Base-by-base conservation (phyloP, 495 filamentous ascomycete genomes). In the Astrocystis sublimbata region DNA sequence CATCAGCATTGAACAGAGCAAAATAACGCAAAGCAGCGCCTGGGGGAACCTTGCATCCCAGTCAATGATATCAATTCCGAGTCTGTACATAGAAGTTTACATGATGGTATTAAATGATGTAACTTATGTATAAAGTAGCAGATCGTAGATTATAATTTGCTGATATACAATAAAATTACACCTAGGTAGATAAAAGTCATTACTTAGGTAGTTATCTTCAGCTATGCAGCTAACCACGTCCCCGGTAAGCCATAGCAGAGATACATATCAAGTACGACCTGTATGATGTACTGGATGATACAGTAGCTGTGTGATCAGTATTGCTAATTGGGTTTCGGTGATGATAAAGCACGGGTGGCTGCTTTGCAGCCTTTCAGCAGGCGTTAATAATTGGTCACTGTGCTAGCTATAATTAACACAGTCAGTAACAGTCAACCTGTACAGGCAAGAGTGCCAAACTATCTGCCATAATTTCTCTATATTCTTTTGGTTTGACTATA, bases 161-260 rank as follows among this genome's bases (percentile, higher is more conserved):
- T 9, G n/a, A 21, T 61, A 35, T 52, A 49, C 36, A 38, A 61
- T 21, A 31, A 53, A 23, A 52, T 47, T 43, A 23, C 31, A 28
- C 41, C 46, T 8, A 31, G 8, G 15, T 19, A 31, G 24, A 28
- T 26, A 52, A n/a, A n/a, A 53, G 31, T 60, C 58, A 53, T 35
- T 41, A 28, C 41, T 36, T 8, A 31, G 8, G 15, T 19, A 31
- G 24, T 30, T 26, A 52, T 60, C 46, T 52, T 45, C 58, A 60
- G 58, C 58, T 49, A 47, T 61, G 58, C 49, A 53, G 49, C 35
- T 19, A 52, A 38, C 31, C 58, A 28, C 36, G 21, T 45, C 40
- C 58, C 43, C 40, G 12, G 47, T 36, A 40, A 45, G 26, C 21
- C 56, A 13, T 31, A 43, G 50, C 35, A 24, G 42, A 59, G 41